These are phyloP conservation scores for Pseudonitzschia pungens DNA, from an alignment of 108 stramenopile species.

Conservation along the genomic window DNA sequence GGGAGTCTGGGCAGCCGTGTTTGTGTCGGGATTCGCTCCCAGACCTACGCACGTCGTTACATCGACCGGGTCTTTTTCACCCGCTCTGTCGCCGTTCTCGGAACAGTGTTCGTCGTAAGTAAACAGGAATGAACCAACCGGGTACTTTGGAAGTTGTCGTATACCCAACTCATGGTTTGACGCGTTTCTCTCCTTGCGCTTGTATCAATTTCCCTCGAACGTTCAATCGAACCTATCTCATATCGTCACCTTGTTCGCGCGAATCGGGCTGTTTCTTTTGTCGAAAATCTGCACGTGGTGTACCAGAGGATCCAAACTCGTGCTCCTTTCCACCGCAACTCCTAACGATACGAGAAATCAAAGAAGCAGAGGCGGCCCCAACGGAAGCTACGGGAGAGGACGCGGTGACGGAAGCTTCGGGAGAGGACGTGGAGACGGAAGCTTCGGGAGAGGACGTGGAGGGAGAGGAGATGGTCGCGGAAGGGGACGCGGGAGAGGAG, in stretches of 20 bases:
- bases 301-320: conserved; percentile 9
- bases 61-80: background rate
- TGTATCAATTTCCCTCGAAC: background rate
- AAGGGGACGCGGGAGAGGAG: conserved; percentile 3
- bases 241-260: background rate
- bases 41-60: background rate
- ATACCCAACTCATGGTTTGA: no score
- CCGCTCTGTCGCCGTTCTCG: background rate
- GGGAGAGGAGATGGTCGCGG: background rate
- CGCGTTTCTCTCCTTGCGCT: background rate
- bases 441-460: conserved; percentile 4
- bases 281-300: background rate
- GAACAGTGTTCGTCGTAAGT: background rate
- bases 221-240: no score
- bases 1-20: conserved; percentile 3
- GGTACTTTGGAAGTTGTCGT: no score
- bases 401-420: background rate
- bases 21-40: conserved; percentile 8
- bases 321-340: conserved; percentile 18
- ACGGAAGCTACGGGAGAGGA: background rate
- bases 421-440: background rate
- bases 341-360: conserved; percentile 1
- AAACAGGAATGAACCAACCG: no score
- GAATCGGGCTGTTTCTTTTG: background rate
- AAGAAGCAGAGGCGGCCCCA: background rate